Evolutionary conservation across 306 rosid genomes (phyloP).

Genomic region (Sesbania bispinosa): DNA sequence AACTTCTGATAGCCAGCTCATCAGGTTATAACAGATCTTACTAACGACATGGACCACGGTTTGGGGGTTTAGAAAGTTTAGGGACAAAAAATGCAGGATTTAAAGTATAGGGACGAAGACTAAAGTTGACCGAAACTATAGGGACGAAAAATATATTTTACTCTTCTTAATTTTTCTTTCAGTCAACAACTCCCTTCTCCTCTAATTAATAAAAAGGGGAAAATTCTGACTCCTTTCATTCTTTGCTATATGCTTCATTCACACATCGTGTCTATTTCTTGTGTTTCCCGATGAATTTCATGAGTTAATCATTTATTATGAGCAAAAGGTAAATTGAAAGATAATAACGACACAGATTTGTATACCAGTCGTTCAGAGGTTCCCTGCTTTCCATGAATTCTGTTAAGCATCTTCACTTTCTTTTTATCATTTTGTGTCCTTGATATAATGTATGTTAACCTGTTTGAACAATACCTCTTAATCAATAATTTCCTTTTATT

Average conservation of each 20-base stretch:
- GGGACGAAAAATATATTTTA: too few relatives aligned
- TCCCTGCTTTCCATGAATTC: constrained; percentile 12
- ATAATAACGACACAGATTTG: neutral
- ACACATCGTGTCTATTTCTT: neutral
- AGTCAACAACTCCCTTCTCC: neutral
- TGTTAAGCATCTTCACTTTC: neutral
- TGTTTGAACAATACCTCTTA: too few relatives aligned
- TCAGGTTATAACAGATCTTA: too few relatives aligned
- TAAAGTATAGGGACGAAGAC: too few relatives aligned
- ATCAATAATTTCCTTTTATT: too few relatives aligned
- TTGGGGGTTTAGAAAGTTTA: too few relatives aligned
- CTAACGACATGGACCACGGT: too few relatives aligned
- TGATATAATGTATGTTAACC: too few relatives aligned
- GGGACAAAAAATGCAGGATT: too few relatives aligned
- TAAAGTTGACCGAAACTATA: too few relatives aligned
- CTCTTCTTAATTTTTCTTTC: constrained; percentile 6
- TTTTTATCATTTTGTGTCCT: neutral
- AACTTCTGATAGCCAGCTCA: too few relatives aligned
- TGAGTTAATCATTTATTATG: constrained; percentile 1
- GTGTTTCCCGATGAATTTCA: neutral
- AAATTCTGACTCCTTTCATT: neutral
- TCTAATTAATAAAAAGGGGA: neutral
- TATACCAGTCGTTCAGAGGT: neutral
- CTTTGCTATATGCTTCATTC: neutral
- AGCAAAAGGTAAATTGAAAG: neutral